These are phyloP conservation scores for Colletotrichum coccodes DNA, from an alignment of 2,329 filamentous ascomycete species.

Conservation along the genomic window DNA sequence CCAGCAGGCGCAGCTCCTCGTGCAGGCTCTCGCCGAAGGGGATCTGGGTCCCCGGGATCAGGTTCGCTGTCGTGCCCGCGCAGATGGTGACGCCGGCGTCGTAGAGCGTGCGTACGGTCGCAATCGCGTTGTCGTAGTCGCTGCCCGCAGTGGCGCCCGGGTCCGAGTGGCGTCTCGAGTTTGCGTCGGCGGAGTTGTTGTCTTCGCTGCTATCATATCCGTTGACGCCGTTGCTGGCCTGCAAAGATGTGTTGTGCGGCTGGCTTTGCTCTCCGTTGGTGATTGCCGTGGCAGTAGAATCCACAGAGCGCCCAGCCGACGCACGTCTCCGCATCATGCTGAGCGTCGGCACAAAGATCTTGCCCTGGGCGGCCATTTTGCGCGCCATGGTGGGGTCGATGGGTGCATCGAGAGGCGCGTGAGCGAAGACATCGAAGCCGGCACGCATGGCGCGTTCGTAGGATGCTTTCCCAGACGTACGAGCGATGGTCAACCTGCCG, in stretches of 20 bases:
- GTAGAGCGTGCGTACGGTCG: conserved; percentile 38
- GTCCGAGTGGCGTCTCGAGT: neutral
- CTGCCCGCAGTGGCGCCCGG: neutral
- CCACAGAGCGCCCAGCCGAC: neutral
- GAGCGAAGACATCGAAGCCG: conserved; percentile 41
- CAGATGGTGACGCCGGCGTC: conserved; percentile 41
- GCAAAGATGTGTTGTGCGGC: neutral
- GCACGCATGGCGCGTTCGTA: conserved; percentile 39
- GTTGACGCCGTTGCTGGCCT: neutral
- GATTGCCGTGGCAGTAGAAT: neutral
- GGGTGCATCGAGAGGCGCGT: conserved; percentile 39
- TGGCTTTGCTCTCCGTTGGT: neutral
- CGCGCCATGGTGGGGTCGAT: conserved; percentile 35
- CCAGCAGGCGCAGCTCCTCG: conserved; percentile 37
- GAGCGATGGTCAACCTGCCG: conserved; percentile 39
- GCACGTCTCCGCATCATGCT: conserved; percentile 30
- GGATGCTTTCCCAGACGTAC: conserved; percentile 38
- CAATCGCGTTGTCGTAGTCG: conserved; percentile 37
- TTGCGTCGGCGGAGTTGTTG: neutral
- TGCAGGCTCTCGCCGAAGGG: conserved; percentile 37
- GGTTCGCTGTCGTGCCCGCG: conserved; percentile 44
- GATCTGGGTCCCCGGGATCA: conserved; percentile 16
- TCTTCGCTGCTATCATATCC: neutral
- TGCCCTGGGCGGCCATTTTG: conserved; percentile 34
- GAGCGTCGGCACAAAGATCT: conserved; percentile 42